Conservation (phyloP, 495 filamentous ascomycete genomes). For the Filosporella fistucella region DNA sequence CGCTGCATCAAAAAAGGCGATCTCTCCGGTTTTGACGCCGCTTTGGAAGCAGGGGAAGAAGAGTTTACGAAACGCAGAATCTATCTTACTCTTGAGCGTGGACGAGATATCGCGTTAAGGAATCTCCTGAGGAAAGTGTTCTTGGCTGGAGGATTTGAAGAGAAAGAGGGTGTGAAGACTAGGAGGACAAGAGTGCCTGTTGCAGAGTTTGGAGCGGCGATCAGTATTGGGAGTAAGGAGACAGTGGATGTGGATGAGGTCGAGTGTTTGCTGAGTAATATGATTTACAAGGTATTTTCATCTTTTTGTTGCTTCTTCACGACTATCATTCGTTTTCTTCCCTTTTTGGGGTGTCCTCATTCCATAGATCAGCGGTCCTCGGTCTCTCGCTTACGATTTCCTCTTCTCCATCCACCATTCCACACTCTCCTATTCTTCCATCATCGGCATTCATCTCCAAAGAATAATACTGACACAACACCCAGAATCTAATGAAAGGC, state of each 20-base stretch:
- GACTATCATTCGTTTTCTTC: not conserved
- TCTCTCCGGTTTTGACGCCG: slow-evolving; percentile 77
- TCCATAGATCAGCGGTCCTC: not conserved
- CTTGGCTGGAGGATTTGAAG: slow-evolving; percentile 72
- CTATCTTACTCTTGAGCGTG: slow-evolving; percentile 88
- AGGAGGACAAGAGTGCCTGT: slow-evolving; percentile 76
- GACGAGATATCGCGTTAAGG: slow-evolving; percentile 82
- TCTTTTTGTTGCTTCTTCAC: slow-evolving; percentile 2
- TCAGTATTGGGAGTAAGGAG: slow-evolving; percentile 52
- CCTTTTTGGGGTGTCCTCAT: not conserved
- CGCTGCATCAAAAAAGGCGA: slow-evolving; percentile 76
- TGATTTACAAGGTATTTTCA: slow-evolving; percentile 82
- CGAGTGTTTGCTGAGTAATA: slow-evolving; percentile 88
- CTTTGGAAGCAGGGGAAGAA: slow-evolving; percentile 72
- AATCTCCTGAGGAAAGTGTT: slow-evolving; percentile 91
- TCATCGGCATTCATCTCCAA: no score
- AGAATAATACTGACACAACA: no score
- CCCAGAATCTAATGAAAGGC: slow-evolving; percentile 88
- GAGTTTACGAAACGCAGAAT: slow-evolving; percentile 94
- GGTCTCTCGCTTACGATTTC: not conserved
- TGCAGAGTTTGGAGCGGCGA: slow-evolving; percentile 64
- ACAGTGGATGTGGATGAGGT: slow-evolving; percentile 85
- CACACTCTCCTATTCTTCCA: no score
- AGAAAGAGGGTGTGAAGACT: slow-evolving; percentile 60
- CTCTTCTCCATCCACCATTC: no score